Percentiles rank a stretch among this genome's conserved stretches.
Evolutionary conservation across 2,329 filamentous ascomycete genomes (phyloP).

Genomic region (Moelleriella libera): DNA sequence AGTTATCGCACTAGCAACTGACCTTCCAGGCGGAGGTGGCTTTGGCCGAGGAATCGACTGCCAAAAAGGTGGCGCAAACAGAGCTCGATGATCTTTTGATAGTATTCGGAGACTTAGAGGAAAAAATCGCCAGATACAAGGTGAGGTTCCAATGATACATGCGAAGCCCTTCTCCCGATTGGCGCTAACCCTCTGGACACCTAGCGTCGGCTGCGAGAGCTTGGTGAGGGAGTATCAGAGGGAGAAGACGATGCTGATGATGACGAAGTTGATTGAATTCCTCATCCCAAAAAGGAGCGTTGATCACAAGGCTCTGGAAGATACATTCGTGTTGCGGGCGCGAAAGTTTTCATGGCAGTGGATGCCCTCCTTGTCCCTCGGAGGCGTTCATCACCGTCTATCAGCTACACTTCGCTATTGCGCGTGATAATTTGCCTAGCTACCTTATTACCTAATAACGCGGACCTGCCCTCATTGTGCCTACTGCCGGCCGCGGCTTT

Average conservation of each 20-base stretch:
- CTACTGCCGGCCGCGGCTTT: no score
- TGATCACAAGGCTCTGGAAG: neutral
- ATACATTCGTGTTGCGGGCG: neutral
- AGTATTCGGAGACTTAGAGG: constrained; percentile 68
- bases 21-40: constrained; percentile 15
- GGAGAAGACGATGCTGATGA: constrained; percentile 37
- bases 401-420: no score
- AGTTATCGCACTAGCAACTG: neutral
- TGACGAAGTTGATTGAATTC: neutral
- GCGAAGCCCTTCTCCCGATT: neutral
- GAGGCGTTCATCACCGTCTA: no score
- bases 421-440: no score
- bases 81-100: constrained; percentile 73
- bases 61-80: constrained; percentile 48
- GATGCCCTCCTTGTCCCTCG: no score
- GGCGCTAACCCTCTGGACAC: neutral
- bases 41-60: constrained; percentile 36
- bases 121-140: constrained; percentile 64
- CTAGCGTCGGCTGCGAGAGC: constrained; percentile 38
- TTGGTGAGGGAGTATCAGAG: constrained; percentile 57
- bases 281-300: no score
- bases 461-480: no score
- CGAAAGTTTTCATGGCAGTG: no score
- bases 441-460: no score
- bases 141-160: constrained; percentile 24